Base-by-base conservation (phyloP, 768 basidiomycete genomes). In the Xerocomellus intermedius region DNA sequence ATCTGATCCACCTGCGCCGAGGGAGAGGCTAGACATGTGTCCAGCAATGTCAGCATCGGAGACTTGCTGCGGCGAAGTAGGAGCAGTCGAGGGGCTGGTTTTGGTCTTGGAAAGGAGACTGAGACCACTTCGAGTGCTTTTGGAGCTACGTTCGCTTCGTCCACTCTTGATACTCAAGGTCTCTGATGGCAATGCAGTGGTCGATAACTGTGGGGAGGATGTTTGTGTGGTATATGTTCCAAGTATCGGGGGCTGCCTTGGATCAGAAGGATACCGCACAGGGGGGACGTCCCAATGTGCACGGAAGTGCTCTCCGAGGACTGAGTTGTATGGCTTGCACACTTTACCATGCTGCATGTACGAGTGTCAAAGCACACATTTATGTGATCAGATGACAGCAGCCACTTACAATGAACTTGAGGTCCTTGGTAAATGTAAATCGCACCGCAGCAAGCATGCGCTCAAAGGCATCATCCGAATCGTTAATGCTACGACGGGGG, bases 371-470 rank as follows among this genome's bases (percentile, higher is more conserved):
- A 32, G 30, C n/a, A 42, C 21, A 47, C 16, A n/a, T 2, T 26
- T 21, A 35, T 21, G 19, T 19, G 37, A 52, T 57, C 38, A 13
- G 43, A 39, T 24, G 26, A 6, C 28, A 42, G 26, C 9, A 13
- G 26, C 13, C 19, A 80, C 87, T 64, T 61, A 91, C 91, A 46
- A 96, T 76, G 66, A 91, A 94, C 75, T 94, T 96, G 70, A 97
- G 86, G 64, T 98, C 94, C 69, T 97, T 97, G 46, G 91, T 89
- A 69, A 96, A 92, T 7, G 85, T 75, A 67, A 93, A 98, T 38
- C 94, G 81, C 39, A 98, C 69, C 5, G 91, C 89, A 38, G 94
- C 88, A n/a, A 98, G 75, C 88, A 98, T 95, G 39, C 96, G 84
- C 61, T 94, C 89, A 60, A 99, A 86, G n/a, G 93, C 86, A 69